Conservation (phyloP, 257 asterid genomes). For the Knoxia roxburghii region DNA sequence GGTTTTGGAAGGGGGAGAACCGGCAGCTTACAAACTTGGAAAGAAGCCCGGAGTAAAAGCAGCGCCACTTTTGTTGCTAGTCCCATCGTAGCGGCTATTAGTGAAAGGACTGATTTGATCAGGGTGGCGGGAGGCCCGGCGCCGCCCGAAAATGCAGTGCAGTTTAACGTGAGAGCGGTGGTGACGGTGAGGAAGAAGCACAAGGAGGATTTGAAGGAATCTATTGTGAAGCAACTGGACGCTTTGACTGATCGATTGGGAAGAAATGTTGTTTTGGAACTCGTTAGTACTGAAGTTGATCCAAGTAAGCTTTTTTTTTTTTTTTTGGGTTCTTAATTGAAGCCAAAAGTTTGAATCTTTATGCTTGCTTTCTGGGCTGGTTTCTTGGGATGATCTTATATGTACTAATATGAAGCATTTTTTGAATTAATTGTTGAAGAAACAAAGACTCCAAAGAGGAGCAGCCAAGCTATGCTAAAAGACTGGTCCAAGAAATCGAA, state of each 20-base stretch:
- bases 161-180: constrained; percentile 78
- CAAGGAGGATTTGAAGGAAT: constrained; percentile 68
- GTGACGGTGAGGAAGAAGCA: constrained; percentile 72
- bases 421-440: constrained; percentile 27
- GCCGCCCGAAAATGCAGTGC: constrained; percentile 56
- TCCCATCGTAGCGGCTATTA: constrained; percentile 60
- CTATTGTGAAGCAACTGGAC: constrained; percentile 66
- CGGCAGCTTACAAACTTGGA: constrained; percentile 20
- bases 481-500: constrained; percentile 93
- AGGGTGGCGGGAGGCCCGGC: constrained; percentile 34
- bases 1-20: constrained; percentile 4
- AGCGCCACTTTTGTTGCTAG: not conserved
- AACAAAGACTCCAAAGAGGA: constrained; percentile 63
- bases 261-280: constrained; percentile 66
- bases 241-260: constrained; percentile 75
- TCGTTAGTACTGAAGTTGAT: constrained; percentile 68
- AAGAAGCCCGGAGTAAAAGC: constrained; percentile 1
- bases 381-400: not conserved
- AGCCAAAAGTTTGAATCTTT: not conserved
- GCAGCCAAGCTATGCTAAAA: constrained; percentile 57
- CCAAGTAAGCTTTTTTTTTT: constrained; percentile 51
- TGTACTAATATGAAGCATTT: not conserved
- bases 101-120: constrained; percentile 56
- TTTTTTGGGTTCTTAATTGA: not conserved
- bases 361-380: not conserved